phyloP scores from a whole-genome alignment of 495 filamentous ascomycete species.

The Melanomma pulvis-pyrius region DNA sequence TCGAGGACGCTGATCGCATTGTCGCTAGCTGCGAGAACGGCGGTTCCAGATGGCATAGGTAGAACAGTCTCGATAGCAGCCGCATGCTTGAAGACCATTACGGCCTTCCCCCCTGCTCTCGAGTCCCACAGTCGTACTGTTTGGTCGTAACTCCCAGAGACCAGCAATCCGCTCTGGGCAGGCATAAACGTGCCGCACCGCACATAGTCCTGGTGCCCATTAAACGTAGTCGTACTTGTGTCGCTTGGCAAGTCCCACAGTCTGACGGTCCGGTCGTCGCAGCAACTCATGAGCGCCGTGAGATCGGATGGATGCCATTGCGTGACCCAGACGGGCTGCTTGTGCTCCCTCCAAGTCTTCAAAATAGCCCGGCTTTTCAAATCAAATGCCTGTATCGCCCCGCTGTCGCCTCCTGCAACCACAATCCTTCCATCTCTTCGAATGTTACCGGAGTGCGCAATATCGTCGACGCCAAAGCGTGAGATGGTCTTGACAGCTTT shows the following conservation, averaged over 20 bases:
- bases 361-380: conserved; percentile 83
- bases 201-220: conserved; percentile 93
- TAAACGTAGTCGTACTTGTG: conserved; percentile 70
- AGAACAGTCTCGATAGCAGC: conserved; percentile 84
- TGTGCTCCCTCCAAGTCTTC: conserved; percentile 94
- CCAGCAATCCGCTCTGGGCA: conserved; percentile 70
- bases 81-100: conserved; percentile 85
- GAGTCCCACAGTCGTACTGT: conserved; percentile 95
- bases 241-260: conserved; percentile 91
- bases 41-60: conserved; percentile 82
- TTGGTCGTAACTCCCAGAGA: conserved; percentile 90
- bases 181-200: conserved; percentile 84
- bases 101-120: conserved; percentile 52
- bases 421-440: conserved; percentile 85
- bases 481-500: conserved; percentile 90
- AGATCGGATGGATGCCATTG: conserved; percentile 85
- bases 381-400: conserved; percentile 93
- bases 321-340: conserved; percentile 90
- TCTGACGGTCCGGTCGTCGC: conserved; percentile 88
- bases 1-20: conserved; percentile 93
- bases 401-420: conserved; percentile 86
- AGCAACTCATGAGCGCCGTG: conserved; percentile 78
- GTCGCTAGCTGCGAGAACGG: conserved; percentile 79
- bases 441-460: conserved; percentile 82
- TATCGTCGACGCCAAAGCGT: conserved; percentile 73